These are phyloP conservation scores for Oryza punctata DNA, from an alignment of 176 grass and related monocot species.

Conservation along the genomic window DNA sequence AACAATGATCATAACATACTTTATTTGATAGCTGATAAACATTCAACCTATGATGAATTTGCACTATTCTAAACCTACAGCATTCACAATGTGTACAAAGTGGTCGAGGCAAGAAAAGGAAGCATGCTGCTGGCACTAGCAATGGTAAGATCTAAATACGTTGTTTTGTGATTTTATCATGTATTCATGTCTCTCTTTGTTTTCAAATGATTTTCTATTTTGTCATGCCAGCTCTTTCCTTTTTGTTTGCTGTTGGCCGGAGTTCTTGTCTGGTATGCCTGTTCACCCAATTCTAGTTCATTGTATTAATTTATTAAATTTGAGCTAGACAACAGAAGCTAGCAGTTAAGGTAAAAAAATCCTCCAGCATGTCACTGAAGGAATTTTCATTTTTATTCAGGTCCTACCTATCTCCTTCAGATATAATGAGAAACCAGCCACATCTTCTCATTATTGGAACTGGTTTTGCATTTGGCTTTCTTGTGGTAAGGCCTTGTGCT, in stretches of 20 bases:
- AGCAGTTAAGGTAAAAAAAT: not conserved
- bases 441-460: slow-evolving; percentile 92
- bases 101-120: slow-evolving; percentile 86
- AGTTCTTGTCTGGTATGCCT: slow-evolving; percentile 81
- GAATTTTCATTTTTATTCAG: slow-evolving; percentile 48
- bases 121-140: slow-evolving; percentile 87
- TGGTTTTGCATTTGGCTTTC: slow-evolving; percentile 96
- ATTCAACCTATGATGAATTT: not conserved
- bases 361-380: slow-evolving; percentile 15
- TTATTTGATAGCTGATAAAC: not conserved
- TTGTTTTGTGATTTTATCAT: not conserved
- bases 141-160: slow-evolving; percentile 60
- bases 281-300: slow-evolving; percentile 18
- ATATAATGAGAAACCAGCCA: slow-evolving; percentile 87
- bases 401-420: slow-evolving; percentile 84
- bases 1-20: not conserved
- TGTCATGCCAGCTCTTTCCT: slow-evolving; percentile 75
- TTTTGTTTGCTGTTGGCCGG: slow-evolving; percentile 83
- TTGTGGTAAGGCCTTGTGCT: slow-evolving; percentile 64
- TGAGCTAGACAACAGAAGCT: not conserved
- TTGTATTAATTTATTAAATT: not conserved
- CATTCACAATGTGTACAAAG: slow-evolving; percentile 87
- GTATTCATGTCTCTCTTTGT: slow-evolving; percentile 4
- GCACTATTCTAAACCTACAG: slow-evolving; percentile 49
- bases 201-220: slow-evolving; percentile 22